A percentile compares a stretch with the other conserved stretches of the same genome.
Conservation (phyloP, 2,329 filamentous ascomycete genomes). For the Westerdykella sp. region DNA sequence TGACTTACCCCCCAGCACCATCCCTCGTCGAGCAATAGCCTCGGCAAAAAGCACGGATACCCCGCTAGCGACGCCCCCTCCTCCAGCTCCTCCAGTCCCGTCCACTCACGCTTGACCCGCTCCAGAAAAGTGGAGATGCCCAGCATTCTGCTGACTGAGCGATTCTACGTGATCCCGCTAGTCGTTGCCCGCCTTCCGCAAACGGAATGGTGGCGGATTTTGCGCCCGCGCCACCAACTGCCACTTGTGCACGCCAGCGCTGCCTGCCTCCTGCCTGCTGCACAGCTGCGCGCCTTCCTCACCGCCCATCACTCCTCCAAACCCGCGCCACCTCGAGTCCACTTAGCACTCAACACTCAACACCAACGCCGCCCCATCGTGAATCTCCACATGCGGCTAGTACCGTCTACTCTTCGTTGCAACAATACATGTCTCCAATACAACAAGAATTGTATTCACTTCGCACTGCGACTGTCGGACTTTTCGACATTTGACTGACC, state of each 20-base stretch:
- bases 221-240: conserved; percentile 1
- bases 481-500: too few relatives aligned
- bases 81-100: too few relatives aligned
- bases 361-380: not conserved
- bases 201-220: conserved; percentile 1
- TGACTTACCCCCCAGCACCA: too few relatives aligned
- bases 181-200: conserved; percentile 14
- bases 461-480: not conserved
- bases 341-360: too few relatives aligned
- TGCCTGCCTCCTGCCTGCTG: not conserved
- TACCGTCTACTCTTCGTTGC: not conserved
- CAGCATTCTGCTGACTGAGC: too few relatives aligned
- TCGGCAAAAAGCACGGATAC: not conserved
- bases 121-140: too few relatives aligned
- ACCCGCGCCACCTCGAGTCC: conserved; percentile 3
- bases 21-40: not conserved
- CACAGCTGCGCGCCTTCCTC: too few relatives aligned
- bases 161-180: not conserved
- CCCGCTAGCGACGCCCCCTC: too few relatives aligned
- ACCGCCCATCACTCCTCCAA: conserved; percentile 5
- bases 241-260: conserved; percentile 9
- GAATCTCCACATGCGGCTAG: too few relatives aligned
- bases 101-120: too few relatives aligned
- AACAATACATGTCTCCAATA: too few relatives aligned
- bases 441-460: too few relatives aligned